Evolutionary conservation across 345 rosid species (phyloP), one percentile per base, ranked within the genome.

Genomic region (Arabidopsis arenosa): DNA sequence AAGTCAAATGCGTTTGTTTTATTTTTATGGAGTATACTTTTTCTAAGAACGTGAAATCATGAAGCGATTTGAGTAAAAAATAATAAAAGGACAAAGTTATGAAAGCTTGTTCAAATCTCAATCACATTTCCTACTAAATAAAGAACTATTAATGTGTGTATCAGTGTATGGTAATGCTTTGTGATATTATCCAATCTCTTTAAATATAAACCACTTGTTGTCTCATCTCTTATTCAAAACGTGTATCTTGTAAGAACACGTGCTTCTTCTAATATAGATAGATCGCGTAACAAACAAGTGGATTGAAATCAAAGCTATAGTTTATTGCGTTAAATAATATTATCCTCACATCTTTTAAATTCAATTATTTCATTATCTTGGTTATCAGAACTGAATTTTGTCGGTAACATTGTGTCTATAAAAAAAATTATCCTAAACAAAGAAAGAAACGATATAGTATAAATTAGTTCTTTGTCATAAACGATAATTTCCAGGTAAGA

Each of bases 401-500:
- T 70, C 72, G 62, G 80, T 71, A 63, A 10, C 45, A 17, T 63
- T 63, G 10, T 56, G 9, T 8, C 14, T 45, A 21, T 32, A 5
- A 10, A 12, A 47, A 8, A 77, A 18, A 13, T 56, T 64, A 77
- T 69, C 80, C 70, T 51, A 67, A 49, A 60, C 17, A 41, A 51
- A 47, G 17, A 60, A 49, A 48, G 13, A 59, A n/a, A 33, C 17
- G 14, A 26, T 54, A 40, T 33, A 41, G 32, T 28, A 35, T 14
- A 35, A 56, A 56, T 63, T 59, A 18, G 36, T 72, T 10, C 35
- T 51, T 23, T 60, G 62, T 68, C 69, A 43, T 36, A 53, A 58
- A 60, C 13, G 39, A 33, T 49, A 63, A 63, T 12, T 32, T 70
- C 40, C 70, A 73, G 74, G 65, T 72, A 72, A 59, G 53, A 58